Evolutionary conservation across 1,284 basidiomycete genomes (phyloP).

Genomic region (Heliocybe sulcata): DNA sequence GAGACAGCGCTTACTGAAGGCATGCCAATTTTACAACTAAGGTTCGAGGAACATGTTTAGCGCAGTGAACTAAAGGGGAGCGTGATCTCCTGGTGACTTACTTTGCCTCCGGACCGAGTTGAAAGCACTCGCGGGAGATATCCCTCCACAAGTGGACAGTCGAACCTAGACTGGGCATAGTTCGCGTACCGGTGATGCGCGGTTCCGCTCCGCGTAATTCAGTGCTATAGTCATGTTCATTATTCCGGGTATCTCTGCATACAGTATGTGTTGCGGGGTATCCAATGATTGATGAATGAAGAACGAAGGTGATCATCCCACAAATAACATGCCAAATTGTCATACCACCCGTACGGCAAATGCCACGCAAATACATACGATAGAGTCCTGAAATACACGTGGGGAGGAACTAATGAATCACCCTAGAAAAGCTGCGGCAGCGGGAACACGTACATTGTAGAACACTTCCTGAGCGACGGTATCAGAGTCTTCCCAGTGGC

Average conservation of each 20-base stretch:
- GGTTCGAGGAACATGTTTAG: not conserved
- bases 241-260: conserved; percentile 3
- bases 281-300: conserved; percentile 1
- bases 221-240: not conserved
- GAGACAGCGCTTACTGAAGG: not conserved
- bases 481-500: conserved; percentile 74
- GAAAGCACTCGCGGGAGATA: not conserved
- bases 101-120: not conserved
- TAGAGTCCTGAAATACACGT: conserved; percentile 43
- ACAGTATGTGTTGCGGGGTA: not conserved
- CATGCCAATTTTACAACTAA: not conserved
- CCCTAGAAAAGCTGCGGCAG: conserved; percentile 8
- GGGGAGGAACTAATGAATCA: conserved; percentile 6
- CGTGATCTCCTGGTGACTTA: no score
- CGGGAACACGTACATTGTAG: conserved; percentile 44
- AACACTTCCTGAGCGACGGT: conserved; percentile 63
- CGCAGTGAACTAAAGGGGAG: no score
- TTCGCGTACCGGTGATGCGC: not conserved
- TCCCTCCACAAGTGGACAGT: not conserved
- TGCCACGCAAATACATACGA: conserved; percentile 72
- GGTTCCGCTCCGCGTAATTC: not conserved
- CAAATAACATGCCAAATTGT: conserved; percentile 9
- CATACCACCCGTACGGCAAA: conserved; percentile 55
- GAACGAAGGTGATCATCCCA: not conserved
- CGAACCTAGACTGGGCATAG: not conserved